phyloP scores from a whole-genome alignment of 2,329 filamentous ascomycete species.

The Whalleya microplaca region DNA sequence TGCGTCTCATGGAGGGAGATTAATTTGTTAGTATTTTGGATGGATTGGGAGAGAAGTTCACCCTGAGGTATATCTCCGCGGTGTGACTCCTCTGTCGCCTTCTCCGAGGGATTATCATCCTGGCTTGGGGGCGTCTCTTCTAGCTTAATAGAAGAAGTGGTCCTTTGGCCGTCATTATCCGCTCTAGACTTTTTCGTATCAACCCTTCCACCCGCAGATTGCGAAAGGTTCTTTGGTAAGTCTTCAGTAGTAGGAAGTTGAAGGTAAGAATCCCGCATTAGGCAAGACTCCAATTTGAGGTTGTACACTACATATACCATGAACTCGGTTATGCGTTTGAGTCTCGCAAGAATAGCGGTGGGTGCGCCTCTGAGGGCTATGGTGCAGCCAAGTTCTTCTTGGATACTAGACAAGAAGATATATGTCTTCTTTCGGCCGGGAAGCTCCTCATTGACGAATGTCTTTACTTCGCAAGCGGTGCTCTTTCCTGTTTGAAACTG shows the following conservation, averaged over 20 bases:
- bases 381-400: constrained; percentile 89
- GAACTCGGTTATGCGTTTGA: constrained; percentile 95
- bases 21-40: constrained; percentile 30
- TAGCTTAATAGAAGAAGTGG: constrained; percentile 25
- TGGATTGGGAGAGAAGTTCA: constrained; percentile 18
- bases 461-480: constrained; percentile 91
- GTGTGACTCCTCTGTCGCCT: constrained; percentile 25
- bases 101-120: constrained; percentile 23
- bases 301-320: constrained; percentile 99
- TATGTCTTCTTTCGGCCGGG: constrained; percentile 87
- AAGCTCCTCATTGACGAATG: constrained; percentile 80
- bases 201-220: constrained; percentile 42
- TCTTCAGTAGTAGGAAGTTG: constrained; percentile 71
- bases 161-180: constrained; percentile 26
- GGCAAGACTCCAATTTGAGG: constrained; percentile 89
- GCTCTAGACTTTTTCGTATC: constrained; percentile 28
- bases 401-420: constrained; percentile 90
- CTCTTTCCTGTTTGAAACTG: constrained; percentile 78
- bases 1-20: constrained; percentile 50
- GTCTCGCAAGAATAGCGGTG: constrained; percentile 69
- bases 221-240: constrained; percentile 42
- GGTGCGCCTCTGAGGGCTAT: constrained; percentile 87
- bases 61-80: constrained; percentile 18
- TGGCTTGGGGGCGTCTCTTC: constrained; percentile 29
- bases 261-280: constrained; percentile 92